Conservation (phyloP, 805 yeast species). For the Priceomyces melissophilus region DNA sequence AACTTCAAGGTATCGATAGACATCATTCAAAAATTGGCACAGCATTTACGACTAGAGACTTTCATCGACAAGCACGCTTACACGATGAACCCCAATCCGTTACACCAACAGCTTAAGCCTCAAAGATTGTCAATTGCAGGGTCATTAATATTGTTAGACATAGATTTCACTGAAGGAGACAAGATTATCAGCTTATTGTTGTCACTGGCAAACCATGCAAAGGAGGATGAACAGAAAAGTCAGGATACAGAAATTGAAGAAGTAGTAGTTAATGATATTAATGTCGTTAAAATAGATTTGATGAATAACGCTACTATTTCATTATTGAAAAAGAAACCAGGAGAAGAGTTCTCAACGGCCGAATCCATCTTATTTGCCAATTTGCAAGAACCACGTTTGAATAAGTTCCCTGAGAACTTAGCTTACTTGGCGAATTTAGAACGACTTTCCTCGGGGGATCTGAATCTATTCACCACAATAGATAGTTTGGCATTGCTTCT, state of each 20-base stretch:
- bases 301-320: constrained; percentile 10
- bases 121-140: constrained; percentile 42
- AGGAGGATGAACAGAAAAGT: constrained; percentile 1
- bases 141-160: constrained; percentile 35
- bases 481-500: constrained; percentile 30
- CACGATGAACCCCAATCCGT: constrained; percentile 18
- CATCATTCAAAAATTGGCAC: constrained; percentile 36
- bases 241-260: not conserved
- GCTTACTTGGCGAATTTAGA: constrained; percentile 36
- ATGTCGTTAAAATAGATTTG: constrained; percentile 12
- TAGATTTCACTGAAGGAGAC: constrained; percentile 29
- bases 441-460: constrained; percentile 24
- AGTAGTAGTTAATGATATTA: constrained; percentile 3
- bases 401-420: constrained; percentile 33
- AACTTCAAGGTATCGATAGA: constrained; percentile 33
- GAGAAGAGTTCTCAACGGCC: constrained; percentile 14
- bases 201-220: constrained; percentile 30
- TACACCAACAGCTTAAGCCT: constrained; percentile 8
- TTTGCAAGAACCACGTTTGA: constrained; percentile 18
- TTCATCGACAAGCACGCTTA: constrained; percentile 37
- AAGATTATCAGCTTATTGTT: constrained; percentile 27
- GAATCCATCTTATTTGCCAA: constrained; percentile 28
- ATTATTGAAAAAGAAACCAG: constrained; percentile 15
- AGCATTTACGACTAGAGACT: constrained; percentile 38
- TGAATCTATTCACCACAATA: constrained; percentile 28